Base-by-base conservation (phyloP, 306 rosid genomes). In the Nissolia schottii region DNA sequence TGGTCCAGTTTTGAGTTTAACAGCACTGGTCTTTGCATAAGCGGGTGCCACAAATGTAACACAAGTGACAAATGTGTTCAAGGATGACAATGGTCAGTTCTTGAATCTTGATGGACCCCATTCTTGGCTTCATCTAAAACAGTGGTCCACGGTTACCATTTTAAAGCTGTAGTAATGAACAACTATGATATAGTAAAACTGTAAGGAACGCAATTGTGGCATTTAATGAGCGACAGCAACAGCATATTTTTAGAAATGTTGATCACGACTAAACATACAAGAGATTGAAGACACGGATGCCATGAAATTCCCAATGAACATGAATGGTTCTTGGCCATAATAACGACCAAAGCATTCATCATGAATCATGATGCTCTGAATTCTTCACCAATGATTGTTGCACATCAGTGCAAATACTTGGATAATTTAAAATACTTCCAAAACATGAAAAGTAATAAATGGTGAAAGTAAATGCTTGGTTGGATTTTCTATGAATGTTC, bases 91-190 rank as follows among this genome's bases (percentile, higher is more conserved):
- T 59, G 50, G 66, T 68, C 43, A 23, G 69, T 34, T 60, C 48
- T 77, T 23, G 56, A 29, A 28, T 73, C 50, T 20, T 46, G 63
- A 59, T 58, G 51, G 31, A 38, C 16, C 28, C 15, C 58, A 16
- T 35, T 20, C 35, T 40, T 25, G 71, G 43, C 60, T 73, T 60
- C 68, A 60, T 75, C 38, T 64, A 35, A 49, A 53, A n/a, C 18
- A 59, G 72, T 79, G 80, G 83, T 67, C 79, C 83, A 37, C 43
- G n/a, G 31, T 31, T 31, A 46, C 46, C 78, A 58, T 58, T 73
- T 69, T 57, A 48, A 28, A 45, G 50, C 53, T n/a, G n/a, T n/a
- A n/a, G 15, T 15, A 72, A 35, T 56, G 35, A 55, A 35, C 43
- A 43, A 48, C 51, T 71, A 58, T 19, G 54, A 2, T 31, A 43